Evolutionary conservation across 2,329 filamentous ascomycete species (phyloP).

Genomic region (Fusarium sp.): DNA sequence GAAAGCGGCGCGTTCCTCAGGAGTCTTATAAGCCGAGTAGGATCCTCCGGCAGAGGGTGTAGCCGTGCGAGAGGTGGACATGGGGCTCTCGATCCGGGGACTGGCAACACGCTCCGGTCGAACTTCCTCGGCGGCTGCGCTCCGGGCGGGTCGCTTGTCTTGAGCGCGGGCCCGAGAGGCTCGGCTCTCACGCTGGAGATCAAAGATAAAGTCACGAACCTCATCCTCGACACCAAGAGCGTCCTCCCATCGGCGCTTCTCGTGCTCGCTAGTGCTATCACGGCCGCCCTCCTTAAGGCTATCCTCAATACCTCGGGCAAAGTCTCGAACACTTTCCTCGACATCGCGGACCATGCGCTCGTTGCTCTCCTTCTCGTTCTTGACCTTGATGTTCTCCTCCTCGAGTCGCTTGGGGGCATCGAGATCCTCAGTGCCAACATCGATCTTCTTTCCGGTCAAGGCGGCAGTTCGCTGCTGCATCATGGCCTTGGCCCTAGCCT

Average conservation of each 20-base stretch:
- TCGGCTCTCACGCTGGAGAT: slow-evolving; percentile 88
- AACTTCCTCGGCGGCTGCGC: slow-evolving; percentile 57
- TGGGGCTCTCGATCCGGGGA: slow-evolving; percentile 65
- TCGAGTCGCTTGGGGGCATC: slow-evolving; percentile 88
- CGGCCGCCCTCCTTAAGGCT: slow-evolving; percentile 84
- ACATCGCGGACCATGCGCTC: slow-evolving; percentile 97
- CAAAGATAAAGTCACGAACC: slow-evolving; percentile 97
- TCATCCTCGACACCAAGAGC: slow-evolving; percentile 96
- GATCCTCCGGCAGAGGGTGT: slow-evolving; percentile 67
- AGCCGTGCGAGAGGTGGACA: slow-evolving; percentile 65
- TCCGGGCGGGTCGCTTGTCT: slow-evolving; percentile 63
- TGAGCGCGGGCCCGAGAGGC: slow-evolving; percentile 75
- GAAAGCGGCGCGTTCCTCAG: slow-evolving; percentile 93
- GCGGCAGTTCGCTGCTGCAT: slow-evolving; percentile 98
- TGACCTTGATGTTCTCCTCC: slow-evolving; percentile 84
- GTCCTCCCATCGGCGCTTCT: slow-evolving; percentile 95
- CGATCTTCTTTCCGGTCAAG: slow-evolving; percentile 84
- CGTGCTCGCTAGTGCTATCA: slow-evolving; percentile 85
- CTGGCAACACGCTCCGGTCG: slow-evolving; percentile 53
- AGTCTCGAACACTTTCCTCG: slow-evolving; percentile 93
- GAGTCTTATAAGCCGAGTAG: slow-evolving; percentile 87
- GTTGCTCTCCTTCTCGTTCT: slow-evolving; percentile 90
- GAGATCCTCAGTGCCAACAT: slow-evolving; percentile 75
- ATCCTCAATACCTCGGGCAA: slow-evolving; percentile 85
- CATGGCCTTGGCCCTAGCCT: slow-evolving; percentile 95